These are phyloP conservation scores for Magnaporthales sp. DNA, from an alignment of 2,329 filamentous ascomycete species.

Conservation along the genomic window DNA sequence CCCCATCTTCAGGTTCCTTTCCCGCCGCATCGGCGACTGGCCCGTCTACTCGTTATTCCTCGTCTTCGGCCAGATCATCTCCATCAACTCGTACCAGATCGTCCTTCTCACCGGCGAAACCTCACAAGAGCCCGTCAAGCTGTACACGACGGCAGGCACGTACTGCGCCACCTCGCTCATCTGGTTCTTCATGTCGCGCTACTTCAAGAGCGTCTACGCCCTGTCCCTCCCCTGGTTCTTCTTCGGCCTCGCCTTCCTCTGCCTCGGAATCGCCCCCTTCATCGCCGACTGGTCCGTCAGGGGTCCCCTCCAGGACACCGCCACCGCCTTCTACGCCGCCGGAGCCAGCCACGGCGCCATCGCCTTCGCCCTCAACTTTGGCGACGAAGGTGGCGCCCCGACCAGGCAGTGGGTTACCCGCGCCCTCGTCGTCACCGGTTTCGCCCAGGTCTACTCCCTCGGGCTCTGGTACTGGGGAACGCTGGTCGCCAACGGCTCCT, in stretches of 20 bases:
- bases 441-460: constrained; percentile 57
- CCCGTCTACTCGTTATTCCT: neutral
- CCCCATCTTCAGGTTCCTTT: neutral
- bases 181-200: constrained; percentile 57
- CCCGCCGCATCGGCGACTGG: neutral
- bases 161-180: constrained; percentile 48
- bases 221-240: constrained; percentile 54
- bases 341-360: neutral
- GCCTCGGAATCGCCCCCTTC: constrained; percentile 55
- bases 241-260: constrained; percentile 53
- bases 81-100: constrained; percentile 60
- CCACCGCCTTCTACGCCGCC: neutral
- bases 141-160: constrained; percentile 52
- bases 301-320: neutral
- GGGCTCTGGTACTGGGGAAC: constrained; percentile 61
- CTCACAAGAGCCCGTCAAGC: constrained; percentile 18
- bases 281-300: neutral
- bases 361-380: neutral
- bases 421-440: constrained; percentile 57
- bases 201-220: constrained; percentile 44
- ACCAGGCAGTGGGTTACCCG: constrained; percentile 60
- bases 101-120: neutral
- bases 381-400: constrained; percentile 38
- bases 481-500: constrained; percentile 26
- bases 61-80: constrained; percentile 45